These are phyloP conservation scores for Blastobotrys parvus DNA, from an alignment of 805 yeast genomes.

Conservation along the genomic window DNA sequence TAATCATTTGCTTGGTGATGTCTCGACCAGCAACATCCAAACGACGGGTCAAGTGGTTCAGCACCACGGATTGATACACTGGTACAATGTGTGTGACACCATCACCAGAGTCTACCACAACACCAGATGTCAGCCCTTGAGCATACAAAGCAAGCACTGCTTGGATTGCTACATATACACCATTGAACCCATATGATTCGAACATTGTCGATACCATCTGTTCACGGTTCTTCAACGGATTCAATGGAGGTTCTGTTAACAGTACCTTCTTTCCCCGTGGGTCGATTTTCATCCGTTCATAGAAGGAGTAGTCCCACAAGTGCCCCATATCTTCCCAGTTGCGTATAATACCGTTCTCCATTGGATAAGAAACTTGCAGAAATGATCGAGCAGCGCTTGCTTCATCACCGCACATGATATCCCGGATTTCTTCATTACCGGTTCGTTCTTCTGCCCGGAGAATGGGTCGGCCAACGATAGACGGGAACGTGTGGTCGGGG, in stretches of 20 bases:
- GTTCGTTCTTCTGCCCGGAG: slow-evolving; percentile 91
- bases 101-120: slow-evolving; percentile 97
- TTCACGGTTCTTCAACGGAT: slow-evolving; percentile 84
- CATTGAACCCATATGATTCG: slow-evolving; percentile 83
- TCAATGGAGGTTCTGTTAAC: slow-evolving; percentile 97
- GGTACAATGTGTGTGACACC: slow-evolving; percentile 99
- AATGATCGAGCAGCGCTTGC: slow-evolving; percentile 86
- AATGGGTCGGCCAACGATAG: slow-evolving; percentile 95
- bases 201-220: slow-evolving; percentile 89
- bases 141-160: slow-evolving; percentile 98
- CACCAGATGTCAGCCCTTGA: slow-evolving; percentile 94
- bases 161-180: slow-evolving; percentile 92
- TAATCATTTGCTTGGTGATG: slow-evolving; percentile 92
- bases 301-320: slow-evolving; percentile 95
- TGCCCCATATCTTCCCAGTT: slow-evolving; percentile 99
- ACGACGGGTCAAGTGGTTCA: slow-evolving; percentile 85
- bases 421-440: slow-evolving; percentile 61
- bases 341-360: slow-evolving; percentile 96
- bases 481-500: slow-evolving; percentile 95
- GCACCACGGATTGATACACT: slow-evolving; percentile 93
- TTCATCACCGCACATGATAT: slow-evolving; percentile 96
- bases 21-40: slow-evolving; percentile 98
- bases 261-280: slow-evolving; percentile 69
- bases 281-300: slow-evolving; percentile 77
- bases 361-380: slow-evolving; percentile 90